A percentile compares a stretch with the other conserved stretches of the same genome.
phyloP scores from a whole-genome alignment of 2,329 filamentous ascomycete species.

The Sporothrix protearum region DNA sequence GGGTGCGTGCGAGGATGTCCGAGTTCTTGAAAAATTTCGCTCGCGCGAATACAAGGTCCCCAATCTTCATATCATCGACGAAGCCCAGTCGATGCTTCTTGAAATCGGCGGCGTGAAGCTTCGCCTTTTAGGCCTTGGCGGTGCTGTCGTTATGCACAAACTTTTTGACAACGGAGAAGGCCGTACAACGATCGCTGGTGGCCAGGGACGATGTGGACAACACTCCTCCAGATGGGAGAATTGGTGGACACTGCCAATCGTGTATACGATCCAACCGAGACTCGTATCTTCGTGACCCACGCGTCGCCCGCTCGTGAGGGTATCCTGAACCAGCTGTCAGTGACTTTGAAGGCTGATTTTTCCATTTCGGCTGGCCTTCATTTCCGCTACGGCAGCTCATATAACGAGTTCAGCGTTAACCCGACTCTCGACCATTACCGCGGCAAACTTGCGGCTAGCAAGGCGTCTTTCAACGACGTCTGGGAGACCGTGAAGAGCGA shows the following conservation, averaged over 20 bases:
- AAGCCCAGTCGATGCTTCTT: slow-evolving; percentile 90
- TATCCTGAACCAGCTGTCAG: slow-evolving; percentile 93
- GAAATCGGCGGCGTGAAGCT: slow-evolving; percentile 96
- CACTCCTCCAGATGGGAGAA: slow-evolving; percentile 95
- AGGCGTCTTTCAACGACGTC: slow-evolving; percentile 97
- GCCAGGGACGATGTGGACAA: slow-evolving; percentile 99
- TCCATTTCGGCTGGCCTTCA: slow-evolving; percentile 96
- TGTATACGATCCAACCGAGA: slow-evolving; percentile 97
- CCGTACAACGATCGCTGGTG: slow-evolving; percentile 94
- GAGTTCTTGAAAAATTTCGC: slow-evolving; percentile 93
- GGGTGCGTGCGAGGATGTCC: slow-evolving; percentile 97
- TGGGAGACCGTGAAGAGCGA: slow-evolving; percentile 98
- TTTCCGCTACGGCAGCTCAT: slow-evolving; percentile 97
- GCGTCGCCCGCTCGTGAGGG: slow-evolving; percentile 95
- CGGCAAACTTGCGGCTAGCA: slow-evolving; percentile 94
- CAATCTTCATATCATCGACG: slow-evolving; percentile 97
- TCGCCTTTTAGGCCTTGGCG: slow-evolving; percentile 85
- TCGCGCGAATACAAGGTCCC: slow-evolving; percentile 97
- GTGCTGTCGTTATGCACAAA: slow-evolving; percentile 99
- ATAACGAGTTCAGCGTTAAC: slow-evolving; percentile 99
- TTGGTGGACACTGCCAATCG: slow-evolving; percentile 96
- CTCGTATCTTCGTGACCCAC: slow-evolving; percentile 92
- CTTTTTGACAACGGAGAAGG: slow-evolving; percentile 98
- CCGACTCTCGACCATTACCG: slow-evolving; percentile 97
- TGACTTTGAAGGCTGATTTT: slow-evolving; percentile 96